Conservation (phyloP, 1,139 yeast species). For the Eremothecium coryli region DNA sequence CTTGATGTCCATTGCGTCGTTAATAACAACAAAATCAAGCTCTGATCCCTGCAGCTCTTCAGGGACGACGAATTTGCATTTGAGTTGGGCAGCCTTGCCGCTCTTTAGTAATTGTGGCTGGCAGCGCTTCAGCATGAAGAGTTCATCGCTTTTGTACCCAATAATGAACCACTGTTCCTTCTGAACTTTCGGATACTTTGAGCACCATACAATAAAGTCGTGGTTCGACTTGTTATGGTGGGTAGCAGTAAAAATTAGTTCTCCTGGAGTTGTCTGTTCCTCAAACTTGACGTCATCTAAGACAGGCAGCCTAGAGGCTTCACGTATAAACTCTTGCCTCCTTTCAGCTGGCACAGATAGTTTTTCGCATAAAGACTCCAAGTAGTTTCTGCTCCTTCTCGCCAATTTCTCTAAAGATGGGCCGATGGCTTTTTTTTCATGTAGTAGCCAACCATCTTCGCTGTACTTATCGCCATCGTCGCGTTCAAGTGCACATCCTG, state of each 20-base stretch:
- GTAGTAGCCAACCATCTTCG: conserved; percentile 21
- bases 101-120: conserved; percentile 42
- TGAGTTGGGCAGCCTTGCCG: conserved; percentile 35
- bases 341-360: conserved; percentile 14
- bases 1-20: conserved; percentile 55
- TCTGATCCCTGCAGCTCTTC: conserved; percentile 39
- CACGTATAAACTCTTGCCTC: conserved; percentile 35
- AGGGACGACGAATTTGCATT: conserved; percentile 43
- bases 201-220: conserved; percentile 58
- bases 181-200: conserved; percentile 82
- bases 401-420: conserved; percentile 30
- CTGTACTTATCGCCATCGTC: conserved; percentile 23
- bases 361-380: conserved; percentile 11
- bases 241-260: conserved; percentile 38
- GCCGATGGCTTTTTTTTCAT: conserved; percentile 5
- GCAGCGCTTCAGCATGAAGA: conserved; percentile 56
- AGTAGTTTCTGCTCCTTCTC: conserved; percentile 15
- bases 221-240: conserved; percentile 50
- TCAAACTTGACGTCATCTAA: conserved; percentile 23
- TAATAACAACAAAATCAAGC: conserved; percentile 43
- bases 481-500: conserved; percentile 49
- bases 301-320: conserved; percentile 42
- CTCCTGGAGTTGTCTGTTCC: conserved; percentile 31
- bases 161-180: conserved; percentile 91
- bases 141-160: conserved; percentile 43